A percentile compares a stretch with the other conserved stretches of the same genome.
phyloP scores from a whole-genome alignment of 2,329 filamentous ascomycete genomes.

The Colletotrichum lindemuthianum region DNA sequence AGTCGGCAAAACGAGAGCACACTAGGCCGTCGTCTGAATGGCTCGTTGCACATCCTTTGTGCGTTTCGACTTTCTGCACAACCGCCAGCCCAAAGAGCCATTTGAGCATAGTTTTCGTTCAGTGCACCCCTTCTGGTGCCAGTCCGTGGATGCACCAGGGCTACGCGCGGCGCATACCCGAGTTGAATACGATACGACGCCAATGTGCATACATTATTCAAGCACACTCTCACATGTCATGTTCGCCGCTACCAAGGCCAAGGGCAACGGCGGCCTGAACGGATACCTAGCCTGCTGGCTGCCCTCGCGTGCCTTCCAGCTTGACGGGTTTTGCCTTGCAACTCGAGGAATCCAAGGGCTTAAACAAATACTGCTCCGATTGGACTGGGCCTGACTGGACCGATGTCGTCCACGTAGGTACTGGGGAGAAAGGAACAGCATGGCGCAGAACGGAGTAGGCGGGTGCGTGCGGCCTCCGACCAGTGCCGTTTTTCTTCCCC shows the following conservation, averaged over 20 bases:
- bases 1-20: conserved; percentile 7
- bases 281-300: background rate
- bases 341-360: conserved; percentile 30
- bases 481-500: conserved; percentile 13
- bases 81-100: conserved; percentile 20
- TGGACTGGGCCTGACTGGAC: background rate
- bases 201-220: conserved; percentile 34
- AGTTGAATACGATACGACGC: conserved; percentile 25
- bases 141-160: conserved; percentile 3
- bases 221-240: conserved; percentile 22
- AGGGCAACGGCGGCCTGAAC: conserved; percentile 17
- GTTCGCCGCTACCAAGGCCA: conserved; percentile 29
- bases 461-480: conserved; percentile 30
- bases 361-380: background rate
- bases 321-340: background rate
- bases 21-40: conserved; percentile 22
- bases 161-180: conserved; percentile 15
- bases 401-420: background rate
- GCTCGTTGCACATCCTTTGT: conserved; percentile 34
- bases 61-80: conserved; percentile 35
- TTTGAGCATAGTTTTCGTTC: background rate
- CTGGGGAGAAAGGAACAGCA: conserved; percentile 8
- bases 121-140: no score
- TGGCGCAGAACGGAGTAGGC: conserved; percentile 19
- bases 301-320: conserved; percentile 25